Evolutionary conservation across 2,329 filamentous ascomycete genomes (phyloP).

Genomic region (Nannizziopsis arthrosporioides): DNA sequence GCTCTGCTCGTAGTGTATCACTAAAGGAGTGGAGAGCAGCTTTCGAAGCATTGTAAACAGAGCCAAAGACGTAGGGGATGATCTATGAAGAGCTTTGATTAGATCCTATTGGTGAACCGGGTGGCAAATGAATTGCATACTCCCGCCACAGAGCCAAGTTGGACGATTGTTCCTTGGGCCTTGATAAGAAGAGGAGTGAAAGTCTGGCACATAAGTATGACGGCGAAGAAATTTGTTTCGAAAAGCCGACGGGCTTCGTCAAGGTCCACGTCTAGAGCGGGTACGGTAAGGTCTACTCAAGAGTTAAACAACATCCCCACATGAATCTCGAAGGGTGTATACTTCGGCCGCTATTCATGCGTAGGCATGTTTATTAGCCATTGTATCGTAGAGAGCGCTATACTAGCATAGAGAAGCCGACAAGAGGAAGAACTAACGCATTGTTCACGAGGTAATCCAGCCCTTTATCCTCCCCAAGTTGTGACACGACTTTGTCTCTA

Average conservation of each 20-base stretch:
- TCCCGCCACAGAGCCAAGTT: slow-evolving; percentile 36
- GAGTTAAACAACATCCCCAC: neutral
- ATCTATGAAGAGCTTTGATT: slow-evolving; percentile 19
- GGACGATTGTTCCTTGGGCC: slow-evolving; percentile 35
- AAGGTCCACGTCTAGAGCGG: slow-evolving; percentile 45
- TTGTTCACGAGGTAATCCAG: slow-evolving; percentile 51
- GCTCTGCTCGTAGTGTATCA: slow-evolving; percentile 47
- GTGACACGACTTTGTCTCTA: slow-evolving; percentile 35
- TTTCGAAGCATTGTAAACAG: slow-evolving; percentile 48
- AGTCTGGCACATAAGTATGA: slow-evolving; percentile 47
- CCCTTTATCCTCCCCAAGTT: slow-evolving; percentile 34
- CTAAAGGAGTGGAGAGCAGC: slow-evolving; percentile 48
- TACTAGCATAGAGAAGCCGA: neutral
- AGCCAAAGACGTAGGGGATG: slow-evolving; percentile 36
- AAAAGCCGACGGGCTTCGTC: slow-evolving; percentile 38
- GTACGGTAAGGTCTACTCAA: slow-evolving; percentile 42
- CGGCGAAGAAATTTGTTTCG: slow-evolving; percentile 46
- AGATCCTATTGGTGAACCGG: neutral
- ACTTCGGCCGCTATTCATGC: slow-evolving; percentile 11
- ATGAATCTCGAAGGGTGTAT: neutral
- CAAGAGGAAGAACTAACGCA: slow-evolving; percentile 28
- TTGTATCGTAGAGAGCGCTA: neutral
- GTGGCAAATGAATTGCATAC: slow-evolving; percentile 17
- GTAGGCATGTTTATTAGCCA: neutral
- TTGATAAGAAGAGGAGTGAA: slow-evolving; percentile 45